phyloP scores from a whole-genome alignment of 345 rosid species.

The Combretum micranthum region DNA sequence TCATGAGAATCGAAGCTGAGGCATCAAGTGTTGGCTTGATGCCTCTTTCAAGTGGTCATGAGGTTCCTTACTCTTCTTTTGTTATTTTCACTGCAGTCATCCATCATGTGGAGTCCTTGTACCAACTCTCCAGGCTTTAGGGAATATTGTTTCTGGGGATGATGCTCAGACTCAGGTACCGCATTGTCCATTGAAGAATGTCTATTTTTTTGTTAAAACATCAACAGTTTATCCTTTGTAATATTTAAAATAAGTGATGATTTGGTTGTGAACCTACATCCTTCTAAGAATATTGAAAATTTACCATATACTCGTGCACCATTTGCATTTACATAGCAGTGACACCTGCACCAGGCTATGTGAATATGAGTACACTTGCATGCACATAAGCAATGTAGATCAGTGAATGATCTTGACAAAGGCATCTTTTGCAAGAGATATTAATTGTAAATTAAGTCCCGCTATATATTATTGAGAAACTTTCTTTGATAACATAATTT shows the following conservation, averaged over 20 bases:
- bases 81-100: conserved; percentile 37
- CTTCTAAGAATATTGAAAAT: no score
- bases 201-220: not conserved
- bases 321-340: no score
- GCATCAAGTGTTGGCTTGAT: no score
- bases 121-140: conserved; percentile 69
- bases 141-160: conserved; percentile 74
- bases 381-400: not conserved
- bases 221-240: not conserved
- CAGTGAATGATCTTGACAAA: no score
- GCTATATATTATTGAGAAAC: not conserved
- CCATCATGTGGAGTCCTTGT: conserved; percentile 57
- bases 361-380: not conserved
- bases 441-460: no score
- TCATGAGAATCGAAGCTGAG: no score
- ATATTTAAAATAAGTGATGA: no score
- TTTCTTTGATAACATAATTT: not conserved
- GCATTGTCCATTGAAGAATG: not conserved
- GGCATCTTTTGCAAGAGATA: no score
- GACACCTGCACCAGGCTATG: not conserved
- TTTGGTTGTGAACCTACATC: no score
- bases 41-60: no score
- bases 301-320: no score
- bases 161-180: conserved; percentile 79
- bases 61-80: not conserved